phyloP scores from a whole-genome alignment of 805 yeast species.

The Jamesozyma rosinii region DNA sequence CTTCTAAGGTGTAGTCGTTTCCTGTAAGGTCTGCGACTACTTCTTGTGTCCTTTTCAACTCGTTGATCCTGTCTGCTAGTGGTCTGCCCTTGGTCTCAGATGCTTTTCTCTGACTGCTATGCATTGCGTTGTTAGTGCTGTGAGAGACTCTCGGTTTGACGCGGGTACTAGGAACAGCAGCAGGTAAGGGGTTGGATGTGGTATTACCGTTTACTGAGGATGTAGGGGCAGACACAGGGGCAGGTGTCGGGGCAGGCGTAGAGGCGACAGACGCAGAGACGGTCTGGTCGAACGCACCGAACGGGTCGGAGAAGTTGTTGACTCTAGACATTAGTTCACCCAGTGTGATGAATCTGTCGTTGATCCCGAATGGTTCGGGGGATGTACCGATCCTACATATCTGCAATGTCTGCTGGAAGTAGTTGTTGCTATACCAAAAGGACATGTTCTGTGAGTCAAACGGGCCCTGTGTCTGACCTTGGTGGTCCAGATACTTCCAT shows the following conservation, averaged over 20 bases:
- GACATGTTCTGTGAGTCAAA: constrained; percentile 70
- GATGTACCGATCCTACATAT: constrained; percentile 40
- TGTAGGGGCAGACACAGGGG: not conserved
- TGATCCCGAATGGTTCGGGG: constrained; percentile 24
- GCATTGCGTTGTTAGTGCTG: too few species aligned
- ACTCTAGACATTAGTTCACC: constrained; percentile 19
- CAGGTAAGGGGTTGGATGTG: not conserved
- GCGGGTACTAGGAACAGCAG: not conserved
- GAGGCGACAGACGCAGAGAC: not conserved
- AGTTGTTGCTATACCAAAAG: constrained; percentile 61
- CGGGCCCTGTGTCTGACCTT: constrained; percentile 76
- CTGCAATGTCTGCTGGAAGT: constrained; percentile 47
- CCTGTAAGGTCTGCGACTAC: constrained; percentile 11
- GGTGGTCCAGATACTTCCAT: constrained; percentile 72
- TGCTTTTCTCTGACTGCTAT: not conserved
- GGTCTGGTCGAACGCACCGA: constrained; percentile 16
- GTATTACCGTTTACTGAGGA: not conserved
- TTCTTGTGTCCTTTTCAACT: not conserved
- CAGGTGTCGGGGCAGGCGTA: not conserved
- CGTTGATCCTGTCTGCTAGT: constrained; percentile 1
- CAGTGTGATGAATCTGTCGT: constrained; percentile 19
- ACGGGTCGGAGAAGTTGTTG: constrained; percentile 23
- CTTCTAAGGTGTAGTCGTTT: constrained; percentile 21
- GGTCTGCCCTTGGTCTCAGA: not conserved
- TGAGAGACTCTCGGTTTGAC: not conserved